Percentiles rank a stretch among this genome's conserved stretches.
Conservation (phyloP, 1,284 basidiomycete species). For the Coniferiporia sulphurascens region DNA sequence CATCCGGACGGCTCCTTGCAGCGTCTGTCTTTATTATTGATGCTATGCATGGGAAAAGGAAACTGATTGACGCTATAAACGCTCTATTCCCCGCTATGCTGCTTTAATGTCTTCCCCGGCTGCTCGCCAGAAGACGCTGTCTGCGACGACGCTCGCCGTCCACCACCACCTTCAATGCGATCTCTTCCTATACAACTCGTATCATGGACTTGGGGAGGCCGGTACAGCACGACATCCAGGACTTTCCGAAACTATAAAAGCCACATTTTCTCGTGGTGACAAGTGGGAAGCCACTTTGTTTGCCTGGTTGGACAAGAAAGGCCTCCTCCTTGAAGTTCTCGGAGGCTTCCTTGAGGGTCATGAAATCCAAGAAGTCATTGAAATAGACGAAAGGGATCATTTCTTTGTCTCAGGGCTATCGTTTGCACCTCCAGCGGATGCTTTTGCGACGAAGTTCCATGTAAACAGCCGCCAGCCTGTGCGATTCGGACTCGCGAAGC, state of each 20-base stretch:
- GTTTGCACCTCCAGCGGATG: constrained; percentile 35
- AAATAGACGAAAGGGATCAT: constrained; percentile 39
- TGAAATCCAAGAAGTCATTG: constrained; percentile 36
- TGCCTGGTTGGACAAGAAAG: constrained; percentile 38
- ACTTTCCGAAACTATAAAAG: constrained; percentile 32
- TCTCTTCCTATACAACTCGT: constrained; percentile 42
- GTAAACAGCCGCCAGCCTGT: constrained; percentile 31
- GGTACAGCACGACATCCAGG: not conserved
- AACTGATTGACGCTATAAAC: not conserved
- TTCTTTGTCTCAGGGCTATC: constrained; percentile 45
- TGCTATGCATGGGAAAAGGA: too few species aligned
- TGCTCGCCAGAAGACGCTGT: constrained; percentile 3
- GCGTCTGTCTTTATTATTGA: too few species aligned
- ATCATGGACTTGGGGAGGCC: constrained; percentile 25
- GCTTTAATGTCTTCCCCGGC: not conserved
- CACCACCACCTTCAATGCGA: constrained; percentile 44
- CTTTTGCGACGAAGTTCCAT: constrained; percentile 31
- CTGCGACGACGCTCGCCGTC: constrained; percentile 42
- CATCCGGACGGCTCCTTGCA: too few species aligned
- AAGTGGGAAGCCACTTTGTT: constrained; percentile 48
- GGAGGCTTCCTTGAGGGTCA: constrained; percentile 28
- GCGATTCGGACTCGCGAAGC: constrained; percentile 42
- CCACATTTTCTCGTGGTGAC: constrained; percentile 40
- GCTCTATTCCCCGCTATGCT: too few species aligned
- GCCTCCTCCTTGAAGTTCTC: constrained; percentile 38